phyloP scores from a whole-genome alignment of 1,139 yeast species.

The Candida freyschussii region DNA sequence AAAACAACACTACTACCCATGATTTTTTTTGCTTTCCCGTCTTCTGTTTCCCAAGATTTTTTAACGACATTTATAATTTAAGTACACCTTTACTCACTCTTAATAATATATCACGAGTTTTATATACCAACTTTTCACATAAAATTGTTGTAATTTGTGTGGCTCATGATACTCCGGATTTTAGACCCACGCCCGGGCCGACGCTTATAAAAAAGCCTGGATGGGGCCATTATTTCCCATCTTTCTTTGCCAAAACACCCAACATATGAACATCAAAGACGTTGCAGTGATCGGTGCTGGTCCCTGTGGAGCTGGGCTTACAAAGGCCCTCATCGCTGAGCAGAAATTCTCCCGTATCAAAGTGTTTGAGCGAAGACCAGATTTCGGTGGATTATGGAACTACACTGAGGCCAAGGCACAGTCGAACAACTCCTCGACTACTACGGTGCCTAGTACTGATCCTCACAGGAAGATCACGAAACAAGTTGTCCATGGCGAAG shows the following conservation, averaged over 20 bases:
- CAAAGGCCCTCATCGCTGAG: slow-evolving; percentile 49
- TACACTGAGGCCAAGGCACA: slow-evolving; percentile 28
- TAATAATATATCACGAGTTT: too few relatives aligned
- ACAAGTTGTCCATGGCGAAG: slow-evolving; percentile 17
- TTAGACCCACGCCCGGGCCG: background rate
- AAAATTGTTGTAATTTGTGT: background rate
- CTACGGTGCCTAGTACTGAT: slow-evolving; percentile 21
- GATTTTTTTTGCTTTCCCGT: too few relatives aligned
- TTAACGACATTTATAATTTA: too few relatives aligned
- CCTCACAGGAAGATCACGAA: slow-evolving; percentile 14
- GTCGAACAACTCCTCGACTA: slow-evolving; percentile 2
- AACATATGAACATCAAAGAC: slow-evolving; percentile 14
- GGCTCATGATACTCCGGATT: too few relatives aligned
- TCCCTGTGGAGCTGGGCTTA: slow-evolving; percentile 58
- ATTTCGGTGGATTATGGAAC: slow-evolving; percentile 54
- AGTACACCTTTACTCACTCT: too few relatives aligned
- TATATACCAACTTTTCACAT: background rate
- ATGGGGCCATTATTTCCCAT: background rate
- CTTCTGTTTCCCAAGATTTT: too few relatives aligned
- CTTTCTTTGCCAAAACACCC: background rate
- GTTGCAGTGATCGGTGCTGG: slow-evolving; percentile 64
- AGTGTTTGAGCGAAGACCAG: slow-evolving; percentile 46
- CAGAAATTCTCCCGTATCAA: slow-evolving; percentile 37
- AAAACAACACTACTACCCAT: too few relatives aligned
- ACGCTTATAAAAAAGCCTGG: background rate